Base-by-base conservation (phyloP, 768 basidiomycete species). In the Amanita inopinata region DNA sequence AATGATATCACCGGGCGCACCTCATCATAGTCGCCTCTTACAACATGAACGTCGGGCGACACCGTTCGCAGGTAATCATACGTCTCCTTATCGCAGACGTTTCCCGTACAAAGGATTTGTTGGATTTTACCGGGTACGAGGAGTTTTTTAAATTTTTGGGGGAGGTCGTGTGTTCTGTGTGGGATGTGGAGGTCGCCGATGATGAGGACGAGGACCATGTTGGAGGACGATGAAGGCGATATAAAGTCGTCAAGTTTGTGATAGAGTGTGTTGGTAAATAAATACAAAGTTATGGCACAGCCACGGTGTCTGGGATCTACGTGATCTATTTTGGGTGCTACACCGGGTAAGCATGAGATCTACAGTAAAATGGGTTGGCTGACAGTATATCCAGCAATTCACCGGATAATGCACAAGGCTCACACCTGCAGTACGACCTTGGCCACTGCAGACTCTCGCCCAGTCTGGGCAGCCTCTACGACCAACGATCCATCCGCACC, bases 171-270 rank as follows among this genome's bases (percentile, higher is more conserved):
- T 6, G 67, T 70, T 33, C 88, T 68, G 59, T 89, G 83, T 1
- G 96, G 96, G 56, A 97, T 98, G 61, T 97, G 93, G 15, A 98
- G 76, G 69, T 99, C 96, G 39, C 94, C 94, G 50, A 98, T 90
- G 54, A 96, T 79, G 44, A 98, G 85, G 31, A 99, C 94, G 50
- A 98, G 83, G 38, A 91, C 85, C 80, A 94, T 90, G 46, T 54
- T 55, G 47, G 34, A n/a, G n/a, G n/a, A n/a, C n/a, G n/a, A n/a
- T n/a, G n/a, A n/a, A n/a, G n/a, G n/a, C n/a, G n/a, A n/a, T n/a
- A n/a, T n/a, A n/a, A n/a, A n/a, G n/a, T n/a, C n/a, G n/a, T n/a
- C n/a, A n/a, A n/a, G n/a, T n/a, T n/a, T n/a, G n/a, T n/a, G n/a
- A n/a, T n/a, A n/a, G n/a, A n/a, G n/a, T n/a, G n/a, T n/a, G n/a